Percentiles rank a stretch among this genome's conserved stretches.
phyloP scores from a whole-genome alignment of 2,329 filamentous ascomycete genomes.

The Penicillium vulpinum region DNA sequence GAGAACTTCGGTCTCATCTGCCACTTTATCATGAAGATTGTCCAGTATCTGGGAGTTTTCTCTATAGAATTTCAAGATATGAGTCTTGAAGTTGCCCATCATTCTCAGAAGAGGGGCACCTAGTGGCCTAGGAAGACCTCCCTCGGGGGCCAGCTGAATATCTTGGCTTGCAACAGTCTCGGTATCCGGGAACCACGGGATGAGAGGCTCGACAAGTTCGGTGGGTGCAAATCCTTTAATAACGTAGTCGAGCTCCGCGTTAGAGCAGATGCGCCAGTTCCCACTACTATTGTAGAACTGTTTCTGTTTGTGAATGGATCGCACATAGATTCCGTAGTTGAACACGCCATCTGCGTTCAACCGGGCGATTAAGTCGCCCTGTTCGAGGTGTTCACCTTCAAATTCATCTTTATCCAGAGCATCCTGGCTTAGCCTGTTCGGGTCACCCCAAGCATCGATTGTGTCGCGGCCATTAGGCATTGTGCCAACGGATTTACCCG shows the following conservation, averaged over 20 bases:
- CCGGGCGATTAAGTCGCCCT: conserved; percentile 44
- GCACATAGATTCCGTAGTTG: conserved; percentile 43
- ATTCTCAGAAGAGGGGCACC: conserved; percentile 38
- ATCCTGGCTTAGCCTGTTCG: conserved; percentile 27
- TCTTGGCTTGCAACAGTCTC: conserved; percentile 28
- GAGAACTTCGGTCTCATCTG: conserved; percentile 37
- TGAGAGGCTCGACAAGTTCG: conserved; percentile 47
- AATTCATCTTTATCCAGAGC: conserved; percentile 31
- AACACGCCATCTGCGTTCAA: conserved; percentile 30
- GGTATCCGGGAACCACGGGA: conserved; percentile 52
- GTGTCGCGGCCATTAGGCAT: conserved; percentile 38
- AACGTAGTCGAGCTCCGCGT: conserved; percentile 48
- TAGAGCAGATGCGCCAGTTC: conserved; percentile 44
- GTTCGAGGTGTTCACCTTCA: conserved; percentile 40
- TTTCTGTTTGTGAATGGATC: conserved; percentile 41
- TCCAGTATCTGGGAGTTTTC: conserved; percentile 37
- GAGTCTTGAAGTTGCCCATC: conserved; percentile 36
- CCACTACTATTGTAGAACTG: conserved; percentile 47
- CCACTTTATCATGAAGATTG: conserved; percentile 39
- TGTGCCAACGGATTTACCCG: conserved; percentile 28
- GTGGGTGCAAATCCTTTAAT: conserved; percentile 52
- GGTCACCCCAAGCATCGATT: conserved; percentile 28
- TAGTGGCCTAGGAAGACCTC: conserved; percentile 42
- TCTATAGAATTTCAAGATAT: conserved; percentile 38
- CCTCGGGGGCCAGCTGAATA: conserved; percentile 41